These are phyloP conservation scores for Dactylellina cionopaga DNA, from an alignment of 2,329 filamentous ascomycete genomes.

Conservation along the genomic window DNA sequence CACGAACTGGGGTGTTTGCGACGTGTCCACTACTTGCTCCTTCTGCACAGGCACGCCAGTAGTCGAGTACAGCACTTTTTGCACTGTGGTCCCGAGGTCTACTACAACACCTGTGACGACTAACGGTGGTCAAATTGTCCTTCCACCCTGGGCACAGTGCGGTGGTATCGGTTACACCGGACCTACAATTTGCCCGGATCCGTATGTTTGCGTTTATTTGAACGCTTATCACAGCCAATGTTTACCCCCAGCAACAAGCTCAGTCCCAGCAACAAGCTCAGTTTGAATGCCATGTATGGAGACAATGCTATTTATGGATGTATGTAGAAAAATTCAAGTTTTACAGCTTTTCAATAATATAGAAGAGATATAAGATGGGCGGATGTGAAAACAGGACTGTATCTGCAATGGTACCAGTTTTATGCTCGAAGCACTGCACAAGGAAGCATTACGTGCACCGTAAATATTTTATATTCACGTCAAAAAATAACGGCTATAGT, in stretches of 20 bases:
- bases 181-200: constrained; percentile 7
- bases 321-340: neutral
- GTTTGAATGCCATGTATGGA: constrained; percentile 1
- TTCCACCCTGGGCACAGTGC: constrained; percentile 37
- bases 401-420: neutral
- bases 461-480: neutral
- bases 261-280: constrained; percentile 1
- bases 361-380: neutral
- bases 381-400: neutral
- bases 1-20: constrained; percentile 3
- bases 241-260: constrained; percentile 2
- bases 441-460: neutral
- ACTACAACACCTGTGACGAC: constrained; percentile 11
- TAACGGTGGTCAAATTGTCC: neutral
- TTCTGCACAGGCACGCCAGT: constrained; percentile 2
- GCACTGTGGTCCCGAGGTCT: neutral
- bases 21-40: constrained; percentile 1
- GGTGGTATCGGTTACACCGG: constrained; percentile 29
- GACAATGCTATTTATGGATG: neutral
- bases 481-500: neutral
- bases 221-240: constrained; percentile 4
- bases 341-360: constrained; percentile 4
- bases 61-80: constrained; percentile 2
- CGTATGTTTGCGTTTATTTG: neutral
- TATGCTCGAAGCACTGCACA: neutral